A percentile compares a stretch with the other conserved stretches of the same genome.
These are phyloP conservation scores for Ophiocordyceps camponoti-leonardi DNA, from an alignment of 2,329 filamentous ascomycete species.

Conservation along the genomic window DNA sequence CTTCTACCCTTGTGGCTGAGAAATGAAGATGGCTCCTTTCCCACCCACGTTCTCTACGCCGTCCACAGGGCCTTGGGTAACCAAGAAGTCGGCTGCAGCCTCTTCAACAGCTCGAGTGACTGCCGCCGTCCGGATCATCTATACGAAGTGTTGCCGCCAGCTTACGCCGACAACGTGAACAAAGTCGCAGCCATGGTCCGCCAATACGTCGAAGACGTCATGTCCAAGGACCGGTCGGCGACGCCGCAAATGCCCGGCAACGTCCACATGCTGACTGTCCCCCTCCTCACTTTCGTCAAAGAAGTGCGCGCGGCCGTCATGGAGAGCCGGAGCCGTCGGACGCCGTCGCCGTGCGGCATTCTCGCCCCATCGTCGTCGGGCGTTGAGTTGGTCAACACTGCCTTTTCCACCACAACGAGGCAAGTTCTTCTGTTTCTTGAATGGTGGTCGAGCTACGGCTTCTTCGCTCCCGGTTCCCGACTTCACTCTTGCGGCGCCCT, in stretches of 20 bases:
- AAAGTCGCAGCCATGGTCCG: conserved; percentile 16
- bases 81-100: conserved; percentile 42
- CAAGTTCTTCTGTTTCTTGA: conserved; percentile 52
- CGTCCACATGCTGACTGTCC: background rate
- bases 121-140: conserved; percentile 32
- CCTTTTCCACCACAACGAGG: conserved; percentile 15
- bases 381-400: conserved; percentile 6
- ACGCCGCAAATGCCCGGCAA: background rate
- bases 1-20: conserved; percentile 21
- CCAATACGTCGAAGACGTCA: conserved; percentile 9
- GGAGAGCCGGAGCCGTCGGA: conserved; percentile 28
- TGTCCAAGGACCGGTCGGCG: background rate
- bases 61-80: conserved; percentile 47
- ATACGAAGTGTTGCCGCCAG: conserved; percentile 35
- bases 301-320: conserved; percentile 32
- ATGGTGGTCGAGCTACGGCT: conserved; percentile 42
- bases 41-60: conserved; percentile 42
- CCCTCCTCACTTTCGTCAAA: background rate
- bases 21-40: conserved; percentile 17
- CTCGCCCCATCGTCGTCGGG: conserved; percentile 12
- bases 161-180: conserved; percentile 12
- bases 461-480: conserved; percentile 32
- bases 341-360: conserved; percentile 33
- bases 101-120: conserved; percentile 28
- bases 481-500: conserved; percentile 45